A percentile compares a stretch with the other conserved stretches of the same genome.
Evolutionary conservation across 768 basidiomycete species (phyloP).

Genomic region (Clavaria fumosa): DNA sequence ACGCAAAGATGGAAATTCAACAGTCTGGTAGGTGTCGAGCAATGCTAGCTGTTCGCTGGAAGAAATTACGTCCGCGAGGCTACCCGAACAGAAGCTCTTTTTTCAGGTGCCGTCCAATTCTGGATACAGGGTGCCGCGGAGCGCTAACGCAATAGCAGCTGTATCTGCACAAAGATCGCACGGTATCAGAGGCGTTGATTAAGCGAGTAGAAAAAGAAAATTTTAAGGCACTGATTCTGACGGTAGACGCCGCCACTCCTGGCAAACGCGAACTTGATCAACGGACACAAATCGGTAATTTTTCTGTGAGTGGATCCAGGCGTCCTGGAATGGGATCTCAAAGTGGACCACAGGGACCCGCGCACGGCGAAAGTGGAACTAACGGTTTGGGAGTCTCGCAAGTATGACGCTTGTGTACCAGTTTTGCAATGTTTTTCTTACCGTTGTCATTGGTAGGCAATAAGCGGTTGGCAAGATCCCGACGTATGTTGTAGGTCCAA

Average conservation of each 20-base stretch:
- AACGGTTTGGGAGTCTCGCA: not conserved
- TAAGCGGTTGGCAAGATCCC: not conserved
- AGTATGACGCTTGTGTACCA: too few species aligned
- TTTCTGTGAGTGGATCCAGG: slow-evolving; percentile 11
- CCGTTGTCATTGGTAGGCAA: not conserved
- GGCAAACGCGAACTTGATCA: slow-evolving; percentile 72
- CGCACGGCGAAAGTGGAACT: not conserved
- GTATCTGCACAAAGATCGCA: slow-evolving; percentile 65
- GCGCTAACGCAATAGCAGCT: slow-evolving; percentile 17
- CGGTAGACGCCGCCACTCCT: slow-evolving; percentile 76
- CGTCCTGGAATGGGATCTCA: slow-evolving; percentile 42
- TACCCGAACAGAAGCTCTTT: slow-evolving; percentile 46
- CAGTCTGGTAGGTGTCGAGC: slow-evolving; percentile 78
- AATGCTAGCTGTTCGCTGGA: slow-evolving; percentile 57
- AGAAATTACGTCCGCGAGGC: slow-evolving; percentile 42
- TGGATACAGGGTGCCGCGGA: not conserved
- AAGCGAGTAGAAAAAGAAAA: slow-evolving; percentile 56
- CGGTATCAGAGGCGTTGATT: slow-evolving; percentile 52
- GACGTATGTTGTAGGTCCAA: not conserved
- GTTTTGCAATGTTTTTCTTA: not conserved
- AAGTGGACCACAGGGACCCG: slow-evolving; percentile 25
- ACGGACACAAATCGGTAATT: slow-evolving; percentile 14
- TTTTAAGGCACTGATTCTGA: slow-evolving; percentile 81
- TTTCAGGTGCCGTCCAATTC: slow-evolving; percentile 31
- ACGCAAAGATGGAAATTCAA: slow-evolving; percentile 45